phyloP scores from a whole-genome alignment of 352 stramenopile genomes.

The Phytophthora citricola region DNA sequence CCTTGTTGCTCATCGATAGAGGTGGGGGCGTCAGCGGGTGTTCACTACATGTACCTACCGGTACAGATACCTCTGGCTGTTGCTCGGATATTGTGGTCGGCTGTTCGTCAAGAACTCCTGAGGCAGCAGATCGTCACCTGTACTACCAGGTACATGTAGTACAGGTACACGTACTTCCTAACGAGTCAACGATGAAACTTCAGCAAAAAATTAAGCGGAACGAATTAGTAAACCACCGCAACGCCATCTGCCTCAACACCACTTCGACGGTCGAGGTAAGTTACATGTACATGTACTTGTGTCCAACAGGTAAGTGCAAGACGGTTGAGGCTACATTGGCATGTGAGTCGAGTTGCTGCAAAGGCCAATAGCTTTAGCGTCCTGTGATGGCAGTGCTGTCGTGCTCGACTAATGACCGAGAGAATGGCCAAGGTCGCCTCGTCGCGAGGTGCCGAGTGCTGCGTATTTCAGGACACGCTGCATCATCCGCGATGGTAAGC shows the following conservation, averaged over 20 bases:
- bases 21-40: too few species aligned
- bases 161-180: neutral
- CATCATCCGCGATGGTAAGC: slow-evolving; percentile 15
- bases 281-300: neutral
- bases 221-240: neutral
- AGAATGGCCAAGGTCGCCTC: slow-evolving; percentile 8
- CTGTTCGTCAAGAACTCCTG: slow-evolving; percentile 8
- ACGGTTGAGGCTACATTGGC: neutral
- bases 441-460: slow-evolving; percentile 10
- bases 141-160: too few species aligned
- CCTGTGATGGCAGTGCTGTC: slow-evolving; percentile 1
- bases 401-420: slow-evolving; percentile 16
- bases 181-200: slow-evolving; percentile 3
- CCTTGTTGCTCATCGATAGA: too few species aligned
- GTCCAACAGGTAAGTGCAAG: neutral
- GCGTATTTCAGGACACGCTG: slow-evolving; percentile 18
- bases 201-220: neutral
- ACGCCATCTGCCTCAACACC: slow-evolving; percentile 4
- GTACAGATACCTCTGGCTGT: too few species aligned
- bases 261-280: slow-evolving; percentile 2
- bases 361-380: neutral
- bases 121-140: neutral
- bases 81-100: neutral
- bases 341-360: too few species aligned
- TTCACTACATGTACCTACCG: too few species aligned